phyloP scores from a whole-genome alignment of 768 basidiomycete genomes.

The Suillus tomentosus region DNA sequence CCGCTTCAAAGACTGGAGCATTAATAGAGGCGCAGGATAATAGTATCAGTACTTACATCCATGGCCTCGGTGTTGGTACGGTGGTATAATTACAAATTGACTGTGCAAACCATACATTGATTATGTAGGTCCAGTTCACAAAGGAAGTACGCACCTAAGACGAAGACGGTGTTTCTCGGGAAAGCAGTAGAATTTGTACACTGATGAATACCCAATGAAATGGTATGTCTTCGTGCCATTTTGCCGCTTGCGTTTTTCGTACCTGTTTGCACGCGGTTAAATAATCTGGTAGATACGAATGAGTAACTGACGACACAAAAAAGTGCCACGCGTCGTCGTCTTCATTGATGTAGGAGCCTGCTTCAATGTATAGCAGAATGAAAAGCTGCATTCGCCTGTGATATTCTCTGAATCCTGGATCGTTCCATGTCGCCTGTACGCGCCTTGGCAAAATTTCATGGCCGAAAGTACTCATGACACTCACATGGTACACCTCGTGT shows the following conservation, averaged over 20 bases:
- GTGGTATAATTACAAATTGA: constrained; percentile 92
- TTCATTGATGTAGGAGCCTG: constrained; percentile 91
- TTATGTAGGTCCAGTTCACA: neutral
- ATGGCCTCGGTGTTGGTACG: constrained; percentile 87
- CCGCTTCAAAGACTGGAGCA: constrained; percentile 49
- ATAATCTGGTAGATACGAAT: neutral
- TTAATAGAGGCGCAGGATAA: neutral
- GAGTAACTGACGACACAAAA: constrained; percentile 66
- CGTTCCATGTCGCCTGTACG: constrained; percentile 75
- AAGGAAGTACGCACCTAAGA: constrained; percentile 59
- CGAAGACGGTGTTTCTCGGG: constrained; percentile 88
- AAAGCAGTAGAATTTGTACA: constrained; percentile 95
- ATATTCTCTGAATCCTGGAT: constrained; percentile 87
- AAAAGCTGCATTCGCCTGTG: constrained; percentile 94
- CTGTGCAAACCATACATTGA: constrained; percentile 39
- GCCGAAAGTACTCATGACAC: constrained; percentile 27
- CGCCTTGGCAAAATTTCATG: constrained; percentile 1
- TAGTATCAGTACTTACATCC: constrained; percentile 63
- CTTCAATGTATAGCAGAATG: constrained; percentile 93
- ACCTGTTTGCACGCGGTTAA: constrained; percentile 46
- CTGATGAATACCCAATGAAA: constrained; percentile 91
- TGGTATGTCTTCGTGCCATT: constrained; percentile 71
- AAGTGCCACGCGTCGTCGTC: constrained; percentile 96
- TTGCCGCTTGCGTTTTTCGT: constrained; percentile 76
- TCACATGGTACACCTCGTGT: constrained; percentile 90